Evolutionary conservation across 1,284 basidiomycete species (phyloP), one percentile per base, ranked within the genome.

Genomic region (Puccinia hordei): DNA sequence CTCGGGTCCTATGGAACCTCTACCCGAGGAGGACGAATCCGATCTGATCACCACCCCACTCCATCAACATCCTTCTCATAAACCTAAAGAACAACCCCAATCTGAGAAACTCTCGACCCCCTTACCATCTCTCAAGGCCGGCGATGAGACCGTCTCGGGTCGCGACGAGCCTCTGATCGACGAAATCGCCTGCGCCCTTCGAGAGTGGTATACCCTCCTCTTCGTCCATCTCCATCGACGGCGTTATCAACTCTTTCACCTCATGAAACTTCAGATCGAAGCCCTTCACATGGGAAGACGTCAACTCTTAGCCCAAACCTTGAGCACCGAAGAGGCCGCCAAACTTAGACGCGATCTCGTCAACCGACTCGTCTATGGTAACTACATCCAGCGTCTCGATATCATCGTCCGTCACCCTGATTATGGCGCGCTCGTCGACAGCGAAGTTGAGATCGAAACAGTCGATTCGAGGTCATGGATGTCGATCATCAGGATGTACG

Each of bases 321-420:
- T 98, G 27, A 94, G 92, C 83, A 89, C 89, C 1, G 95, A 97
- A 83, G 95, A 99, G 86, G 92, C 93, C 0, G 87, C 90, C 55
- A 90, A 90, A 73, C 89, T 98, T 83, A 89, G 94, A 80, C 89
- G 91, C 68, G 94, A 95, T 82, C 95, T 94, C 85, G 95, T 98
- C 6, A 90, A 90, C 17, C 88, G 93, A 66, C 89, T 99, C 10
- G 95, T 96, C 76, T 90, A 90, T 79, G 94, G 93, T 66, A 99
- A 98, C 85, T 89, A 97, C 78, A 91, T 93, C 0, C 95, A 98
- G 85, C 93, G 92, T 2, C 87, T 98, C 66, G 96, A 98, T 84
- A 91, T 98, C 81, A 96, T 99, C 83, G 95, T 98, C 15, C 90
- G 96, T 27, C 95, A 98, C 86, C 92, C 95, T 17, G 91, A 90